phyloP scores from a whole-genome alignment of 192 early-diverging fungal genomes.

The Funneliformis mosseae region DNA sequence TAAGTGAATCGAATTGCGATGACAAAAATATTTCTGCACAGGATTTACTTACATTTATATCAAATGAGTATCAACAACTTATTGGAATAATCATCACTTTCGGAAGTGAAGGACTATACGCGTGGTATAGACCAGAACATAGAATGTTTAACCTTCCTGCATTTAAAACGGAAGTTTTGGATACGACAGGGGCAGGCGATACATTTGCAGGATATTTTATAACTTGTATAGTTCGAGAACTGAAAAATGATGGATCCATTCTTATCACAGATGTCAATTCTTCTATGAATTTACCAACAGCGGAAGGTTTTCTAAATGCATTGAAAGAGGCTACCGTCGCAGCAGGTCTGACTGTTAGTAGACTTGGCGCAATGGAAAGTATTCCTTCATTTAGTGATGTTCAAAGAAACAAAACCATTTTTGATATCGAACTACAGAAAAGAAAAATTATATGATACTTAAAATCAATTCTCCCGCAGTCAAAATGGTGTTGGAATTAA shows the following conservation, averaged over 20 bases:
- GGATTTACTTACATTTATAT: conserved; percentile 38
- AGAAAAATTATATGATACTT: no score
- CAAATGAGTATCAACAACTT: conserved; percentile 47
- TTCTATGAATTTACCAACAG: background rate
- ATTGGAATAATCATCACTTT: conserved; percentile 69
- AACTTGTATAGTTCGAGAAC: conserved; percentile 51
- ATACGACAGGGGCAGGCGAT: conserved; percentile 68
- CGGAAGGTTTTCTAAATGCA: conserved; percentile 46
- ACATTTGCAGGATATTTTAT: conserved; percentile 72
- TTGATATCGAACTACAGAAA: background rate
- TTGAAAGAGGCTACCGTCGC: conserved; percentile 64
- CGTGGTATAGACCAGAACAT: conserved; percentile 44
- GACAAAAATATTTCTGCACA: background rate
- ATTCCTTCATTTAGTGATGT: conserved; percentile 59
- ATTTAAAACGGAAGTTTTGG: conserved; percentile 52
- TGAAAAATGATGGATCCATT: conserved; percentile 14
- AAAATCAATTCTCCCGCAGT: no score
- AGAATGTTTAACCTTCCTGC: conserved; percentile 47
- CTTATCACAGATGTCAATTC: background rate
- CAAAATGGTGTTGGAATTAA: no score
- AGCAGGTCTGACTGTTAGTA: conserved; percentile 66
- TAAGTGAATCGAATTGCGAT: background rate
- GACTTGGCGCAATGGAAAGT: conserved; percentile 66
- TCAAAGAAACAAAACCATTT: background rate
- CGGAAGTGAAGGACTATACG: conserved; percentile 66